Percentiles rank a stretch among this genome's conserved stretches.
These are phyloP conservation scores for Sphagnum contortum DNA, from an alignment of 225 moss, liverwort and hornwort genomes.

Conservation along the genomic window DNA sequence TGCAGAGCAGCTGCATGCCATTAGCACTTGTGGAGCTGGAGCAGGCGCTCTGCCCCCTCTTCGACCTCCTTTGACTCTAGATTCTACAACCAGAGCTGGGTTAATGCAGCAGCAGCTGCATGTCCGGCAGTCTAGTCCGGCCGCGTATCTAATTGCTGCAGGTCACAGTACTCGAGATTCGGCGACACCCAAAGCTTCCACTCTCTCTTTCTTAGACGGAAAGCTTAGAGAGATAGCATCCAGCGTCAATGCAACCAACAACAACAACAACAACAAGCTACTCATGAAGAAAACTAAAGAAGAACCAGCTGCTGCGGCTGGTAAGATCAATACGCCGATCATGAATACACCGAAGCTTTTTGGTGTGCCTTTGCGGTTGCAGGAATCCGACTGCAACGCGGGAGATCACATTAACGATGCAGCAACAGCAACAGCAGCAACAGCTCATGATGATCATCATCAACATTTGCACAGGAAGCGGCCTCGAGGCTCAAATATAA, in stretches of 20 bases:
- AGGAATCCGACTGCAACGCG: too few species aligned
- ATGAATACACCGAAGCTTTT: too few species aligned
- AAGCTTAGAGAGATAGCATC: constrained; percentile 7
- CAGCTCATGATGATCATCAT: too few species aligned
- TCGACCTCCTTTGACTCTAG: neutral
- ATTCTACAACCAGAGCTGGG: constrained; percentile 4
- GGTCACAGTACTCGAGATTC: neutral
- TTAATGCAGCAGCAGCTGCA: neutral
- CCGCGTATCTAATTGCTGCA: too few species aligned
- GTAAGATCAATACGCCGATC: neutral
- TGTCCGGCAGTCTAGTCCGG: too few species aligned
- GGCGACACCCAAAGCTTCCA: constrained; percentile 18
- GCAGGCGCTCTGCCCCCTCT: constrained; percentile 1
- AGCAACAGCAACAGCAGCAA: too few species aligned
- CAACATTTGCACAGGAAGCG: too few species aligned
- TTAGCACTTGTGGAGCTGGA: constrained; percentile 2
- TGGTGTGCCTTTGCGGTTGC: too few species aligned
- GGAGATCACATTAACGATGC: too few species aligned
- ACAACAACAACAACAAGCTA: too few species aligned
- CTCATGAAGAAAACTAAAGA: neutral
- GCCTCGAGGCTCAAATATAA: too few species aligned
- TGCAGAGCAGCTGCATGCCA: neutral
- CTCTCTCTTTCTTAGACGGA: constrained; percentile 10
- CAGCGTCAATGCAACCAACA: neutral
- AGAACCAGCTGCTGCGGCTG: constrained; percentile 2